phyloP scores from a whole-genome alignment of 148 eudicot genomes.

The Talinum fruticosum region DNA sequence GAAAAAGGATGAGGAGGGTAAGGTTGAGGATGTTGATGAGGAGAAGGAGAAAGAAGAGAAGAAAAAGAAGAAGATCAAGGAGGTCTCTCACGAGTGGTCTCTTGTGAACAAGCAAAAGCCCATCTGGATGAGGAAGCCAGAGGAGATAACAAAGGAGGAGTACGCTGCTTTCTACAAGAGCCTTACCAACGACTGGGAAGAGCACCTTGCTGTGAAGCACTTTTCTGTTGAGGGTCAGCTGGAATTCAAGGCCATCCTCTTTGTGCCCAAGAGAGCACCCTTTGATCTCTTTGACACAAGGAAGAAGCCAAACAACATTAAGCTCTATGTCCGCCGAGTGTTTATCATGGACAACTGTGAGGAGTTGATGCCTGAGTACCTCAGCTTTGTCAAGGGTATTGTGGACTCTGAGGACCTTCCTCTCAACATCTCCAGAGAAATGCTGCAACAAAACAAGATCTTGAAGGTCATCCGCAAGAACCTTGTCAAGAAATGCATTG shows the following conservation, averaged over 20 bases:
- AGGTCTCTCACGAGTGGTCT: constrained; percentile 28
- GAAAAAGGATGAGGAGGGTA: constrained; percentile 32
- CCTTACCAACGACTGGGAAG: constrained; percentile 22
- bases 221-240: constrained; percentile 20
- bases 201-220: constrained; percentile 16
- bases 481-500: constrained; percentile 26
- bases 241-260: constrained; percentile 15
- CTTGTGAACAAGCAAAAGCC: constrained; percentile 28
- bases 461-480: constrained; percentile 27
- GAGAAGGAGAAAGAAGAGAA: constrained; percentile 31
- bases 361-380: constrained; percentile 17
- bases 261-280: constrained; percentile 19
- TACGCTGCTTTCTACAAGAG: constrained; percentile 33
- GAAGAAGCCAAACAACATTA: constrained; percentile 31
- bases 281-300: constrained; percentile 25
- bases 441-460: constrained; percentile 19
- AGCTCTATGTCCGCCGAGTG: constrained; percentile 31
- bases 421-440: constrained; percentile 16
- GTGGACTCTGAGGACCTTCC: constrained; percentile 18
- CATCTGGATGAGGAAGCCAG: constrained; percentile 31
- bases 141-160: constrained; percentile 26
- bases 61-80: constrained; percentile 30
- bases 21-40: constrained; percentile 26
- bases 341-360: constrained; percentile 22
- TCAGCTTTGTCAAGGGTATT: constrained; percentile 17